These are phyloP conservation scores for Salisapilia sapeloensis DNA, from an alignment of 352 stramenopile species.

Conservation along the genomic window DNA sequence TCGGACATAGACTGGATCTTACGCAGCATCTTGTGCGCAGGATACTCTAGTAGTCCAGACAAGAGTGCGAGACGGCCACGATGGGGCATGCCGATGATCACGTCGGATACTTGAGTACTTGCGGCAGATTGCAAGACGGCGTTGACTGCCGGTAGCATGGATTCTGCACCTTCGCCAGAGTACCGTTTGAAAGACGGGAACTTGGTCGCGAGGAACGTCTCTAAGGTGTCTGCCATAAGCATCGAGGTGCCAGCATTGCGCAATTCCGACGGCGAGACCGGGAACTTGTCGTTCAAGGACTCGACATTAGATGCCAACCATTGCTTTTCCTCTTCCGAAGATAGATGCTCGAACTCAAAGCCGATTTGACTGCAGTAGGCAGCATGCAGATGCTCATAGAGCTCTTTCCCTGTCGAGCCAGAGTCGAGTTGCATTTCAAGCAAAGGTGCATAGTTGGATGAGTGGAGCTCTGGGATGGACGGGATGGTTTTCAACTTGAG, in stretches of 20 bases:
- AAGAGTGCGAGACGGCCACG: slow-evolving; percentile 64
- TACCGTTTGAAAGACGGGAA: slow-evolving; percentile 80
- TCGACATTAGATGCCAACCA: slow-evolving; percentile 49
- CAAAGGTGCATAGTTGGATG: slow-evolving; percentile 33
- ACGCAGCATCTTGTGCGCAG: slow-evolving; percentile 66
- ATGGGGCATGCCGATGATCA: slow-evolving; percentile 80
- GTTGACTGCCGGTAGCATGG: slow-evolving; percentile 61
- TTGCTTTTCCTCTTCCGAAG: slow-evolving; percentile 32
- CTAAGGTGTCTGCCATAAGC: slow-evolving; percentile 66
- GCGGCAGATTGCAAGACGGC: slow-evolving; percentile 43
- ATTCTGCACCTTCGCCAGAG: slow-evolving; percentile 67
- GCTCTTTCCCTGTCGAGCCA: slow-evolving; percentile 14
- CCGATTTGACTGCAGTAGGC: slow-evolving; percentile 69
- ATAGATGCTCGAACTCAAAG: slow-evolving; percentile 68
- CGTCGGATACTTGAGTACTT: slow-evolving; percentile 27
- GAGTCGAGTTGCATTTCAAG: slow-evolving; percentile 12
- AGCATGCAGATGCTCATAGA: slow-evolving; percentile 37
- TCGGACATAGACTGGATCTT: slow-evolving; percentile 66
- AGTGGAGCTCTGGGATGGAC: slow-evolving; percentile 14
- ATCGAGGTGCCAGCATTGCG: slow-evolving; percentile 69
- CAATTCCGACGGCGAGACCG: slow-evolving; percentile 44
- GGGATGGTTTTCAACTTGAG: slow-evolving; percentile 16
- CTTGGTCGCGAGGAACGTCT: slow-evolving; percentile 76
- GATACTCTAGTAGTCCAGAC: slow-evolving; percentile 61
- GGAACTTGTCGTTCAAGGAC: slow-evolving; percentile 14